Base-by-base conservation (phyloP, 495 filamentous ascomycete species). In the Amniculicola lignicola region DNA sequence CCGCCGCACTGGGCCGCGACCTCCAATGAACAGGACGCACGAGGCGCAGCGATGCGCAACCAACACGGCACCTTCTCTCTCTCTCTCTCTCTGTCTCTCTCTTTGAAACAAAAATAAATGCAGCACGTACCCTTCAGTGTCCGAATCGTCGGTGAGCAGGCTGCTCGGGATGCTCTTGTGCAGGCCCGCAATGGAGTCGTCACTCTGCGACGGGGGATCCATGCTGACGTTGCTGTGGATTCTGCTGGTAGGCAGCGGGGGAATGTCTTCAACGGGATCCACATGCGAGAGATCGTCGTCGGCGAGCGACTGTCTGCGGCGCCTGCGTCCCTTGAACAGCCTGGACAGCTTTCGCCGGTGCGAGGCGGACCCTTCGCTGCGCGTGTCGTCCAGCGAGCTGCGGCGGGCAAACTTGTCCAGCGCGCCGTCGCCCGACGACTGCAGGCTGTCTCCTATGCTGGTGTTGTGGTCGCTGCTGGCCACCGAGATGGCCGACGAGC, bases 141-240 rank as follows among this genome's bases (percentile, higher is more conserved):
- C 86, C 6, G 83, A 86, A 65, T 88, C 86, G 63, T 86, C 80
- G 12, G 83, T 87, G 56, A 87, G 64, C 16, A 87, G 70, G 60
- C 81, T 84, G 62, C 72, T 79, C 14, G 66, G 70, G 28, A 74
- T 77, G 58, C 78, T 78, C 27, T 61, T 69, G 48, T 60, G 53
- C 36, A 61, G 47, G 14, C 60, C 65, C n/a, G n/a, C n/a, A 16
- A 69, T 59, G 1, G 72, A 74, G 4, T 72, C 62, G 16, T 72
- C 65, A 19, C 63, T 66, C 38, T 54, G 44, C 25, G 29, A 55
- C 22, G 5, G 29, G 33, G 36, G 28, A 27, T 45, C 43, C 38
- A 27, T 23, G 40, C 14, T 25, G 41, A 50, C 33, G 23, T 40
- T 23, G 40, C 14, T 25, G 41, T 44, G 41, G 23, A 42, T 23